Conservation (phyloP, 805 yeast genomes). For the Zygosaccharomyces gambellarensis region DNA sequence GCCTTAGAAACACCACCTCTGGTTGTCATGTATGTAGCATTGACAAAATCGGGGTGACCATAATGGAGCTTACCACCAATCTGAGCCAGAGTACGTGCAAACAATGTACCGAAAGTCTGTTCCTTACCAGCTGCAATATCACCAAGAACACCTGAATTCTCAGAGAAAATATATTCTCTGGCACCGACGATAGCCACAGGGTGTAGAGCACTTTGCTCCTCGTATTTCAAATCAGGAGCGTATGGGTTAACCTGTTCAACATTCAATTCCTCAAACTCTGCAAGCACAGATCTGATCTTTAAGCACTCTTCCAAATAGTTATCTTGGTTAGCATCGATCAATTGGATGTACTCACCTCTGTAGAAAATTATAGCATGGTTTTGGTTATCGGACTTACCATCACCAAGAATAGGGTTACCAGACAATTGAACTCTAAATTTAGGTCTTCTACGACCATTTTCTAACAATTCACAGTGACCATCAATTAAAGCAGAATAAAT, state of each 20-base stretch:
- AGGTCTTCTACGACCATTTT: slow-evolving; percentile 70
- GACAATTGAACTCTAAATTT: slow-evolving; percentile 72
- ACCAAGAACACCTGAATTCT: slow-evolving; percentile 79
- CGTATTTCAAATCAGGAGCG: slow-evolving; percentile 63
- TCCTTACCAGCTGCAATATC: slow-evolving; percentile 90
- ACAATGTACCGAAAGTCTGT: slow-evolving; percentile 82
- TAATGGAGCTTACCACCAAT: slow-evolving; percentile 83
- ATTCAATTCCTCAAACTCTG: slow-evolving; percentile 75
- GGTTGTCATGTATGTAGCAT: slow-evolving; percentile 70
- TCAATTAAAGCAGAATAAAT: slow-evolving; percentile 75
- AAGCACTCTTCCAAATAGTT: slow-evolving; percentile 81
- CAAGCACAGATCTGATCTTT: slow-evolving; percentile 73
- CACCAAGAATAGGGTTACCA: slow-evolving; percentile 83
- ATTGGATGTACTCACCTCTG: slow-evolving; percentile 81
- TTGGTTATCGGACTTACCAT: slow-evolving; percentile 85
- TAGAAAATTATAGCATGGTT: slow-evolving; percentile 74
- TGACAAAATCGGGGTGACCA: slow-evolving; percentile 85
- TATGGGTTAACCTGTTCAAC: slow-evolving; percentile 78
- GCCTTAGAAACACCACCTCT: slow-evolving; percentile 88
- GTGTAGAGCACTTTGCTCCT: slow-evolving; percentile 45
- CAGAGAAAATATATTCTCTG: slow-evolving; percentile 81
- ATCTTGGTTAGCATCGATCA: slow-evolving; percentile 84
- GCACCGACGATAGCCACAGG: slow-evolving; percentile 88
- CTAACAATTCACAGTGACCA: slow-evolving; percentile 71
- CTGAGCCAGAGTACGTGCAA: slow-evolving; percentile 78